Evolutionary conservation across 2,329 filamentous ascomycete species (phyloP), one percentile per base, ranked within the genome.

Genomic region (Ceratocystis albifundus): DNA sequence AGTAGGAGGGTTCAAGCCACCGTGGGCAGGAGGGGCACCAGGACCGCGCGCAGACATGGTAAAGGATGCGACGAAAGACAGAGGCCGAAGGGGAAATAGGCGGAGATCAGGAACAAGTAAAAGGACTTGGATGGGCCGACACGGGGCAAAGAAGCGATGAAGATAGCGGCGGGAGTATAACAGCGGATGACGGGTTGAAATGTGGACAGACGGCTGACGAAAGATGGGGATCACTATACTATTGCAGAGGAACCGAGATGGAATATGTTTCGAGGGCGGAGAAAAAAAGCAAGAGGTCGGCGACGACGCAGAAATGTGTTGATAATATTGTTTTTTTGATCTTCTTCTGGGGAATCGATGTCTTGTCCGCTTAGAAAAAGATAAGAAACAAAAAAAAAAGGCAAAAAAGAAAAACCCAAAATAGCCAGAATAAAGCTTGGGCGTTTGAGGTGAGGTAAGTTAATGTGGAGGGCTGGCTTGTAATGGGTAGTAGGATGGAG

Each of bases 1-100:
- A 78, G 99, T 97, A 74, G 93, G 87, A 78, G 89, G 84, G 86
- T 87, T 84, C 82, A 81, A 78, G 74, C 82, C 83, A 73, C 83
- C 82, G 72, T 81, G 78, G 73, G 81, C 82, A 73, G 82, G 79
- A 71, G 82, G 79, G 86, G 79, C 67, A 67, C 62, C 62, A 30
- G 67, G 64, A 68, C 86, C 85, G 85, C 91, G 86, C 77, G 89
- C 84, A 78, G 92, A 89, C 93, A 97, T 97, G 76, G 73, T 81
- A 75, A 71, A 68, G 70, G 70, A 70, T 70, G 70, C 71, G 70
- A 69, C 41, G 53, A 10, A 59, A 61, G 53, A 36, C 6, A 7
- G 7, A 50, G 50, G 50, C 15, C n/a, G 41, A 48, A 63, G 61
- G 17, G 12, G 20, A 57, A 46, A 59, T 30, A 22, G 36, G 36